Conservation (phyloP, 1,139 yeast species). For the Protomyces inouyei region DNA sequence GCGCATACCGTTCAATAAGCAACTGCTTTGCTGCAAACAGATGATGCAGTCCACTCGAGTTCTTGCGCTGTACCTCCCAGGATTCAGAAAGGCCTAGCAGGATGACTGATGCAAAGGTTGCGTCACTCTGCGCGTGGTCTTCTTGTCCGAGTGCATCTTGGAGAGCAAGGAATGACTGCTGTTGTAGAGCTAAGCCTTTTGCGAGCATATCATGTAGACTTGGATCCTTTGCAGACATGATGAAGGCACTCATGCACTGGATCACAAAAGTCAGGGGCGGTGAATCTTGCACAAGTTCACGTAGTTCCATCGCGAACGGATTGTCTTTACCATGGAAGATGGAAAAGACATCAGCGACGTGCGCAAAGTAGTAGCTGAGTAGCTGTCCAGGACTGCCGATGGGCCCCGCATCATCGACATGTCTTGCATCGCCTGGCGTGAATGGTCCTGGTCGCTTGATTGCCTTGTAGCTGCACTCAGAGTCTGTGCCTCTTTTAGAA, state of each 20-base stretch:
- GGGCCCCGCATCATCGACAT: too few species aligned
- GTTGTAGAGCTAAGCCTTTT: background rate
- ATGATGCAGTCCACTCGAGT: background rate
- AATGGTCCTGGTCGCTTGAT: too few species aligned
- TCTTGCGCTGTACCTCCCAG: constrained; percentile 1
- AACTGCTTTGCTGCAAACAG: constrained; percentile 3
- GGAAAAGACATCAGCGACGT: background rate
- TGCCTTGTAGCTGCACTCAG: too few species aligned
- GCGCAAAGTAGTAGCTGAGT: background rate
- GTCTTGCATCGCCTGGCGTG: too few species aligned
- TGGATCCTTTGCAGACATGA: background rate
- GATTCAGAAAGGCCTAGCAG: background rate
- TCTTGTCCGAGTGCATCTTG: background rate
- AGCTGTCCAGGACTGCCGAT: background rate
- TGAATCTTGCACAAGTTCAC: background rate
- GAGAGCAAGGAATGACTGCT: background rate
- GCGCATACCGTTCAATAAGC: constrained; percentile 1
- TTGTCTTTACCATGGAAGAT: background rate
- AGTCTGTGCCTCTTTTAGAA: background rate
- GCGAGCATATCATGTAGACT: background rate
- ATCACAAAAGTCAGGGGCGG: background rate
- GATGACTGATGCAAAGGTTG: background rate
- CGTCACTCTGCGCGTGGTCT: background rate
- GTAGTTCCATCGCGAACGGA: background rate
- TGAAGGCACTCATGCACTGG: background rate